phyloP scores from a whole-genome alignment of 78 protist genomes.

The Bodo saltans region DNA sequence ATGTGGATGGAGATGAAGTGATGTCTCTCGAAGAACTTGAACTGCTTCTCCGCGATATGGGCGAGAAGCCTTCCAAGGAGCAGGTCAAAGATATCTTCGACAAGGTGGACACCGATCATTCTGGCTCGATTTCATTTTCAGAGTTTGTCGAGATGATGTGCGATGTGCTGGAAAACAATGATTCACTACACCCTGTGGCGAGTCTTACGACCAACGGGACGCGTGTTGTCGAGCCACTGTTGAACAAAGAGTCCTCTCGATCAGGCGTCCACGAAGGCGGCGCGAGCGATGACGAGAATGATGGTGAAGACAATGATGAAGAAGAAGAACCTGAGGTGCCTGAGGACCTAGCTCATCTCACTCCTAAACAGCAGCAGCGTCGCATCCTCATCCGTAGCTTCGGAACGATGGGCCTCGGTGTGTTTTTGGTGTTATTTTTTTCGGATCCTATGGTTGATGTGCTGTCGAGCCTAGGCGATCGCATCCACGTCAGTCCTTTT shows the following conservation, averaged over 20 bases:
- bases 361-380: conserved; percentile 33
- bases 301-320: conserved; percentile 35
- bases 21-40: conserved; percentile 15
- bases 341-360: conserved; percentile 10
- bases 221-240: neutral
- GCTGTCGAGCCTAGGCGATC: conserved; percentile 43
- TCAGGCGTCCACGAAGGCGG: conserved; percentile 29
- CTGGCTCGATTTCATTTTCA: conserved; percentile 3
- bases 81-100: neutral
- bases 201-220: too few species aligned
- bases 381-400: conserved; percentile 18
- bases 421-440: conserved; percentile 60
- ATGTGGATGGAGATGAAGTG: neutral
- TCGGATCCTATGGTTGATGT: conserved; percentile 83
- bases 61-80: neutral
- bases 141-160: neutral
- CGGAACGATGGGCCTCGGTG: conserved; percentile 46
- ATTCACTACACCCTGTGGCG: too few species aligned
- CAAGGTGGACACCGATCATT: neutral
- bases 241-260: neutral
- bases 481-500: conserved; percentile 47
- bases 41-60: neutral
- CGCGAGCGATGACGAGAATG: conserved; percentile 31
- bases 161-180: neutral
- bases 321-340: conserved; percentile 56